Conservation (phyloP, 208 protist species). For the Histomonas meleagridis region DNA sequence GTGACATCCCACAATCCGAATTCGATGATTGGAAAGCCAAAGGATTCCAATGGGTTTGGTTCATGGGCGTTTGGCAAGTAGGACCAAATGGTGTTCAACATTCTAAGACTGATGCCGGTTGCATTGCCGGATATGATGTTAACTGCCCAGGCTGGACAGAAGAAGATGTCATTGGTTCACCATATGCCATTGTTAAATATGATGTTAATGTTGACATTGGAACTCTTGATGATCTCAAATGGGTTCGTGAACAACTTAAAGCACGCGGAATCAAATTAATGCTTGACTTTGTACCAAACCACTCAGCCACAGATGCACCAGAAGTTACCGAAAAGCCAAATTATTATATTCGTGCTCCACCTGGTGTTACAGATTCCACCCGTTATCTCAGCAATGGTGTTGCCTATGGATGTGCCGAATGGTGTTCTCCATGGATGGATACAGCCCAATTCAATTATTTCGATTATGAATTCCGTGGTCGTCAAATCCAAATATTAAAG, state of each 20-base stretch:
- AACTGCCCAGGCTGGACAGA: constrained; percentile 1
- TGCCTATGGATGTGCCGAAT: not conserved
- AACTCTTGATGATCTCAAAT: not conserved
- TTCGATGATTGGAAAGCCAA: not conserved
- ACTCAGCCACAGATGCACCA: not conserved
- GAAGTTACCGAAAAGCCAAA: not conserved
- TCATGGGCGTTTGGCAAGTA: constrained; percentile 31
- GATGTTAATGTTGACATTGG: not conserved
- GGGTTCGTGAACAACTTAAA: not conserved
- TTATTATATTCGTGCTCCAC: not conserved
- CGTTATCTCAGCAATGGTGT: not conserved
- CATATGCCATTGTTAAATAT: constrained; percentile 8
- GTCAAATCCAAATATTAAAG: not conserved
- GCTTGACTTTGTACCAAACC: constrained; percentile 41
- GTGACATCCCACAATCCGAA: constrained; percentile 39
- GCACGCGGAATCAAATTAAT: constrained; percentile 33
- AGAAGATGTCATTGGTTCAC: constrained; percentile 44
- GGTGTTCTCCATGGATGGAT: not conserved
- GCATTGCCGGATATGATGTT: not conserved
- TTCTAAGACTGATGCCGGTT: not conserved
- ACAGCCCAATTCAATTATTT: not conserved
- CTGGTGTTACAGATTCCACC: not conserved
- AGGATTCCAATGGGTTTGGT: constrained; percentile 17
- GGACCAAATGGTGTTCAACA: not conserved
- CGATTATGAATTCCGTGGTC: not conserved